Evolutionary conservation across 148 eudicot genomes (phyloP).

Genomic region (Arctostaphylos glauca): DNA sequence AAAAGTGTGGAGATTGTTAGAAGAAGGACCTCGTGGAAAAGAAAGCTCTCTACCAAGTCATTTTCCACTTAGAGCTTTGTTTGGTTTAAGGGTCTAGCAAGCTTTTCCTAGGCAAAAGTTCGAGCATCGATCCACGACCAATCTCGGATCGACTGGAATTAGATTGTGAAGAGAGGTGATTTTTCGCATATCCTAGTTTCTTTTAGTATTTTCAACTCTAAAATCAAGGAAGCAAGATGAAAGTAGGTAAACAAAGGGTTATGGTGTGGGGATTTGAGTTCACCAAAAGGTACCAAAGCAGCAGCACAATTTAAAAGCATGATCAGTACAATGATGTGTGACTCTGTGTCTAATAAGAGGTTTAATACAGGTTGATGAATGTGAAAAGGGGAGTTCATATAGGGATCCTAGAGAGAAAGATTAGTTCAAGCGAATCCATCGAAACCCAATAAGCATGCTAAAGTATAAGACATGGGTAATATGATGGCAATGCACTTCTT

Average conservation of each 20-base stretch:
- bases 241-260: too few species aligned
- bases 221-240: background rate
- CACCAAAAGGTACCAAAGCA: background rate
- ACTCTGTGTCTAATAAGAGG: background rate
- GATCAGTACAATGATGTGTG: background rate
- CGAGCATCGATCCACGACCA: background rate
- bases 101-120: background rate
- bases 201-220: background rate
- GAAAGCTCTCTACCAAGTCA: slow-evolving; percentile 16
- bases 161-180: background rate
- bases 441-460: background rate
- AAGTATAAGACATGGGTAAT: too few species aligned
- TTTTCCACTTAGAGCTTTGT: slow-evolving; percentile 12
- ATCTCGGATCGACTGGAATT: background rate
- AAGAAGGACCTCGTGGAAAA: slow-evolving; percentile 66
- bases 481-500: too few species aligned
- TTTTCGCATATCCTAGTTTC: background rate
- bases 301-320: background rate
- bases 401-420: background rate
- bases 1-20: slow-evolving; percentile 58
- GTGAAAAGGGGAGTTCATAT: too few species aligned
- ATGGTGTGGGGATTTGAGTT: background rate
- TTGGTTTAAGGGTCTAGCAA: background rate
- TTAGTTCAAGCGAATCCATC: background rate
- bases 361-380: background rate